phyloP scores from a whole-genome alignment of 768 basidiomycete species.

The Chiua virens region DNA sequence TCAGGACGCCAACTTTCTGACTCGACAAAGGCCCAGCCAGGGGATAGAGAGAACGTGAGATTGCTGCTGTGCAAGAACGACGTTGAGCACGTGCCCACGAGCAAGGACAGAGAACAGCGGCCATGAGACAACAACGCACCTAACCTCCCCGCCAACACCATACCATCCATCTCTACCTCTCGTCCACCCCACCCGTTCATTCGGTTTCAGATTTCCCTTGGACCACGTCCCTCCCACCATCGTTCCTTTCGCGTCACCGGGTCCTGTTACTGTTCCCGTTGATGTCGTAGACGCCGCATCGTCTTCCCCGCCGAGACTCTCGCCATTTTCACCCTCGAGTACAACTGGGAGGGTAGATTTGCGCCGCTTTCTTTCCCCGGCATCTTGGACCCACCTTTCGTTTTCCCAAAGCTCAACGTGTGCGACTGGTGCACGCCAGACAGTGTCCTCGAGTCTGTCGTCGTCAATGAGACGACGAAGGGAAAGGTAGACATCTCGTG shows the following conservation, averaged over 20 bases:
- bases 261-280: not conserved
- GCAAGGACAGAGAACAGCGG: no score
- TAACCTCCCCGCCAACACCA: constrained; percentile 58
- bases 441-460: constrained; percentile 60
- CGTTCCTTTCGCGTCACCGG: not conserved
- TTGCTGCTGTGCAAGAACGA: constrained; percentile 58
- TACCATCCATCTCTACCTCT: constrained; percentile 72
- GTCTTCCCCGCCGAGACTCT: not conserved
- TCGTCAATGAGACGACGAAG: constrained; percentile 52
- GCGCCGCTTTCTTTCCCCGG: constrained; percentile 1
- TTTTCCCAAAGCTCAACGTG: constrained; percentile 83
- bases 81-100: no score
- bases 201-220: constrained; percentile 35
- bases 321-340: constrained; percentile 12
- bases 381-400: constrained; percentile 52
- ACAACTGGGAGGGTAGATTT: constrained; percentile 3
- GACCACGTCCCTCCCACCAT: constrained; percentile 31
- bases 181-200: constrained; percentile 68
- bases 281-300: constrained; percentile 4
- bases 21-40: constrained; percentile 72
- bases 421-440: constrained; percentile 63
- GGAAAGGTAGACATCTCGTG: constrained; percentile 31
- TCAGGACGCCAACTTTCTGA: constrained; percentile 80
- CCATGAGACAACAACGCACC: constrained; percentile 42
- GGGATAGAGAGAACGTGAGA: constrained; percentile 74